Evolutionary conservation across 768 basidiomycete genomes (phyloP).

Genomic region (Termitomyces sp.): DNA sequence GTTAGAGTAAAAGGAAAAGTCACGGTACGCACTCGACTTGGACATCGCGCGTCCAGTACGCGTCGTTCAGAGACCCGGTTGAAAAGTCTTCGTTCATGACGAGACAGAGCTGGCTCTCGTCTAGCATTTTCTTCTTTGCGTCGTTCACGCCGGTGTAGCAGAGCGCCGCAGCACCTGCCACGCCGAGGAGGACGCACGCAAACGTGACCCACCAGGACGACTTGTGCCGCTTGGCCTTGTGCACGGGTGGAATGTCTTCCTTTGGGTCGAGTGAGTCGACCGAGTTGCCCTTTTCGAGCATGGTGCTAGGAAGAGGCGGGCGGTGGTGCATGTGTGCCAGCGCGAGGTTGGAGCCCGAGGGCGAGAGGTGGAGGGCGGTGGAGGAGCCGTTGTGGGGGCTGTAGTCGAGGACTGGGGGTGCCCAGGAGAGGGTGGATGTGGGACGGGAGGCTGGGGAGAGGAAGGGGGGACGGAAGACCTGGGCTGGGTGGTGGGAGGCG

Average conservation of each 20-base stretch:
- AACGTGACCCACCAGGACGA: constrained; percentile 49
- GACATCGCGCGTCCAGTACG: constrained; percentile 67
- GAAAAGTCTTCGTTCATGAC: constrained; percentile 74
- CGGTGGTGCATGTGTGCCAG: constrained; percentile 29
- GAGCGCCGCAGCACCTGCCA: constrained; percentile 47
- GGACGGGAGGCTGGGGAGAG: constrained; percentile 71
- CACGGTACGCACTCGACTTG: constrained; percentile 52
- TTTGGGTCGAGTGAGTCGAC: background rate
- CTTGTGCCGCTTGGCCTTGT: constrained; percentile 15
- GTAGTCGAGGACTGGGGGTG: constrained; percentile 32
- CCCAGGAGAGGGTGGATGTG: constrained; percentile 52
- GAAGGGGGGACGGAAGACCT: constrained; percentile 67
- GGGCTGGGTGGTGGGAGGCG: constrained; percentile 41
- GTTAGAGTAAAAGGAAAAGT: constrained; percentile 2
- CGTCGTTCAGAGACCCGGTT: constrained; percentile 39
- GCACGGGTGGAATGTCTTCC: background rate
- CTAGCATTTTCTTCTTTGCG: constrained; percentile 37
- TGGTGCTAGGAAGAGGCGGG: constrained; percentile 51
- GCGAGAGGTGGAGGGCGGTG: constrained; percentile 26
- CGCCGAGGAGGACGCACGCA: constrained; percentile 50
- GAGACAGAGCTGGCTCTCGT: constrained; percentile 48
- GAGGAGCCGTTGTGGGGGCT: constrained; percentile 21
- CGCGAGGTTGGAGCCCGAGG: constrained; percentile 24
- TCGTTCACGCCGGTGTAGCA: constrained; percentile 52
- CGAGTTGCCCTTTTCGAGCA: constrained; percentile 33